These are phyloP conservation scores for Pelagophyceae sp. DNA, from an alignment of 352 stramenopile genomes.

Conservation along the genomic window DNA sequence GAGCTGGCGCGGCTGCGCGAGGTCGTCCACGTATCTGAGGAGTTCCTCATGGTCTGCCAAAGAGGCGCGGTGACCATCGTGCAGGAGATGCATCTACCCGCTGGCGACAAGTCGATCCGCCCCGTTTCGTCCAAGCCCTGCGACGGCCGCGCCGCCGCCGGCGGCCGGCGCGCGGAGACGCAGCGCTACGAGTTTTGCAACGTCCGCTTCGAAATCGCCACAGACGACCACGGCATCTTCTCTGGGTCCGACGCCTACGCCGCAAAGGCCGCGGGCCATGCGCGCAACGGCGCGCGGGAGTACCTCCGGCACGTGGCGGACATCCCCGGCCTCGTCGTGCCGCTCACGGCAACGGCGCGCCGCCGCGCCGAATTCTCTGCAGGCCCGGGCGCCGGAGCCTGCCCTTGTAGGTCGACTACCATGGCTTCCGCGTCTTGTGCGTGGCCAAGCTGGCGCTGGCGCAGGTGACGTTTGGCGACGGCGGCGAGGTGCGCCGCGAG, in stretches of 20 bases:
- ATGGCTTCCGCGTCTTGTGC: constrained; percentile 70
- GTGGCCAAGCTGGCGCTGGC: constrained; percentile 69
- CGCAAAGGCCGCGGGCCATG: constrained; percentile 65
- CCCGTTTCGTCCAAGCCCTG: constrained; percentile 46
- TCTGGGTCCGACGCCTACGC: constrained; percentile 73
- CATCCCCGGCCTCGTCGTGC: neutral
- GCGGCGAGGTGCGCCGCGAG: constrained; percentile 38
- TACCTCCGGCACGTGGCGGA: constrained; percentile 25
- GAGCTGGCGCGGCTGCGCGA: constrained; percentile 64
- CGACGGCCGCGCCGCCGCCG: constrained; percentile 58
- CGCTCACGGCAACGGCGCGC: too few relatives aligned
- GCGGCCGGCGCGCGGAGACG: constrained; percentile 42
- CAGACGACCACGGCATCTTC: constrained; percentile 76
- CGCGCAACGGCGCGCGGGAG: constrained; percentile 62
- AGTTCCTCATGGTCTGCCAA: constrained; percentile 67
- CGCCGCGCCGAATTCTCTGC: too few relatives aligned
- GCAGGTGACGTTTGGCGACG: constrained; percentile 53
- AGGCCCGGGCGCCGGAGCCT: constrained; percentile 62
- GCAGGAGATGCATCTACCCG: constrained; percentile 61
- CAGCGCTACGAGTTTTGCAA: constrained; percentile 70
- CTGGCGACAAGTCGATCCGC: constrained; percentile 63
- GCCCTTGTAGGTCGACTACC: constrained; percentile 68
- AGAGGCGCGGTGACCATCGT: constrained; percentile 62
- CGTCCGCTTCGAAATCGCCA: constrained; percentile 75
- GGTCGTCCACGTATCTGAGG: constrained; percentile 65